Evolutionary conservation across 176 grass and related monocot species (phyloP), one percentile per base, ranked within the genome.

Genomic region (Bolboschoenus planiculmis): DNA sequence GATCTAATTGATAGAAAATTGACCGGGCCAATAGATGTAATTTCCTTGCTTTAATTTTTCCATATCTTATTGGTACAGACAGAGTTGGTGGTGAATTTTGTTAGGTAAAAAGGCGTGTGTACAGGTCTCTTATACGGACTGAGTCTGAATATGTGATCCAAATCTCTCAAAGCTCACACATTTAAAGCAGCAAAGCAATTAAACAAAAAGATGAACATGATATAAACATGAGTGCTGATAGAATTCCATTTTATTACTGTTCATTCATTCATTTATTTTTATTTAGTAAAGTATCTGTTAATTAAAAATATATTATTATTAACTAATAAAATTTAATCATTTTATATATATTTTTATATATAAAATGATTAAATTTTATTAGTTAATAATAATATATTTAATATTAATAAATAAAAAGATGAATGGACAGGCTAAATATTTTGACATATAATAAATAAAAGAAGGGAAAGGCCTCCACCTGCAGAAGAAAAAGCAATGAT

Each of bases 401-500:
- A n/a, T n/a, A n/a, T n/a, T n/a, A n/a, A n/a, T n/a, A n/a, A n/a
- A n/a, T n/a, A n/a, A n/a, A n/a, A n/a, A n/a, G n/a, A n/a, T n/a
- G n/a, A n/a, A n/a, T n/a, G n/a, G n/a, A n/a, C n/a, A n/a, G n/a
- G n/a, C n/a, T n/a, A n/a, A n/a, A n/a, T n/a, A n/a, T n/a, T n/a
- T 47, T 8, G 10, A 47, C 5, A 47, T 8, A 47, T 1, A 47
- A 47, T 15, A 53, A 53, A 18, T 16, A 53, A 53, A 47, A 5
- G 11, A 47, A 47, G 11, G 4, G 4, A 81, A 60, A 81, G 53
- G 78, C 53, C 79, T 81, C 55, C 51, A 82, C 80, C 58, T 82
- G 79, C 80, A 65, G 40, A 66, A 63, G 80, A 66, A 82, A 77
- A 77, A 85, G 67, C 48, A 16, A 77, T 56, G 66, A 77, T 75